phyloP scores from a whole-genome alignment of 1,284 basidiomycete species.

The Microstroma glucosiphilum region DNA sequence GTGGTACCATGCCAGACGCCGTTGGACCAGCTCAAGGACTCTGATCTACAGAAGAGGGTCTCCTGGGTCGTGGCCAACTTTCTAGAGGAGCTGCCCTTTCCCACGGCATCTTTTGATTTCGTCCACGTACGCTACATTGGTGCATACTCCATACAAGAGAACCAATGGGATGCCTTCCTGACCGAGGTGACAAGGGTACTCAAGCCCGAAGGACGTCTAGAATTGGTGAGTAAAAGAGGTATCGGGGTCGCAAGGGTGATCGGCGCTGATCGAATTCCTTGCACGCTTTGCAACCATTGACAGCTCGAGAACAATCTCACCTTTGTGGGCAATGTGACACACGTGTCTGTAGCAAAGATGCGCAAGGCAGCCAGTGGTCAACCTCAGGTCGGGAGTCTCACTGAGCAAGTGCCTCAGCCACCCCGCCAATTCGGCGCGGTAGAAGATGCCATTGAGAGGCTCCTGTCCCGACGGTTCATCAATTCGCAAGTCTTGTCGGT shows the following conservation, averaged over 20 bases:
- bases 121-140: conserved; percentile 32
- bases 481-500: conserved; percentile 24
- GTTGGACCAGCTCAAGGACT: conserved; percentile 18
- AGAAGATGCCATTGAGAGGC: conserved; percentile 25
- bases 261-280: background rate
- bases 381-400: background rate
- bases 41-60: conserved; percentile 27
- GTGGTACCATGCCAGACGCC: conserved; percentile 33
- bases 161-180: conserved; percentile 29
- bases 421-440: conserved; percentile 18
- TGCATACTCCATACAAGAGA: conserved; percentile 22
- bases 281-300: background rate
- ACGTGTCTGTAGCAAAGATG: background rate
- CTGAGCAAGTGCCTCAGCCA: background rate
- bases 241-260: background rate
- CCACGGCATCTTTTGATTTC: conserved; percentile 37
- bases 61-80: conserved; percentile 42
- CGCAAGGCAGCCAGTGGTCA: background rate
- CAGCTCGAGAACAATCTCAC: conserved; percentile 25
- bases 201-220: conserved; percentile 29
- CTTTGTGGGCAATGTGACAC: conserved; percentile 27
- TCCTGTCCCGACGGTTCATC: conserved; percentile 31
- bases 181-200: conserved; percentile 24
- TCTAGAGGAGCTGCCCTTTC: conserved; percentile 34
- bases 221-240: conserved; percentile 12